A percentile compares a stretch with the other conserved stretches of the same genome.
Conservation (phyloP, 2,329 filamentous ascomycete species). For the Celoporthe dispersa region DNA sequence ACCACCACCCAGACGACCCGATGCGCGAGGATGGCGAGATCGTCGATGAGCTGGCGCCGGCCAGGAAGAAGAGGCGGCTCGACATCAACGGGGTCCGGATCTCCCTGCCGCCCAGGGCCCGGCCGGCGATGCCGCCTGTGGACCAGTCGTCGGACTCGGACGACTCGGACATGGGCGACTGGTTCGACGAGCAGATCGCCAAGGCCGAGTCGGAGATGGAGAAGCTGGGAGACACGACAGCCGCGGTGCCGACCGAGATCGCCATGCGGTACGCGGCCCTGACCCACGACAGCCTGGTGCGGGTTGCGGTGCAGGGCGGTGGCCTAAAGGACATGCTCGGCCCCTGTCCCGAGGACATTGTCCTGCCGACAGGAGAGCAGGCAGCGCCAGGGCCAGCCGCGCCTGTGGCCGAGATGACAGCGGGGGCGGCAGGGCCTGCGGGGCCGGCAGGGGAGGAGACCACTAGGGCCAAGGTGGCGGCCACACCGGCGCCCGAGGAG, state of each 20-base stretch:
- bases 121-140: slow-evolving; percentile 35
- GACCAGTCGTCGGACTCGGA: slow-evolving; percentile 59
- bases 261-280: slow-evolving; percentile 52
- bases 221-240: slow-evolving; percentile 47
- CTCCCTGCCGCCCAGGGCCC: slow-evolving; percentile 45
- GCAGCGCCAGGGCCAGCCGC: slow-evolving; percentile 21
- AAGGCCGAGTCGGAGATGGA: slow-evolving; percentile 56
- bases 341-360: slow-evolving; percentile 42
- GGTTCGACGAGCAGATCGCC: slow-evolving; percentile 57
- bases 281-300: slow-evolving; percentile 53
- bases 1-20: slow-evolving; percentile 3
- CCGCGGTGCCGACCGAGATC: slow-evolving; percentile 46
- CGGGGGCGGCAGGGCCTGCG: slow-evolving; percentile 34
- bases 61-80: slow-evolving; percentile 36
- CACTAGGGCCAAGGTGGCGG: not conserved
- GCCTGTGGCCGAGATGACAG: slow-evolving; percentile 32
- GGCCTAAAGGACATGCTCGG: slow-evolving; percentile 50
- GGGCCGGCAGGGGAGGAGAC: slow-evolving; percentile 14
- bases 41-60: slow-evolving; percentile 27
- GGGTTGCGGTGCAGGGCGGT: slow-evolving; percentile 51
- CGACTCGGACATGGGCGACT: slow-evolving; percentile 62
- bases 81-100: slow-evolving; percentile 42
- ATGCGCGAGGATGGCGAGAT: slow-evolving; percentile 28
- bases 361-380: slow-evolving; percentile 30
- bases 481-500: slow-evolving; percentile 23